Conservation (phyloP, 371 early-diverging fungal species). For the Parasitella parasitica region DNA sequence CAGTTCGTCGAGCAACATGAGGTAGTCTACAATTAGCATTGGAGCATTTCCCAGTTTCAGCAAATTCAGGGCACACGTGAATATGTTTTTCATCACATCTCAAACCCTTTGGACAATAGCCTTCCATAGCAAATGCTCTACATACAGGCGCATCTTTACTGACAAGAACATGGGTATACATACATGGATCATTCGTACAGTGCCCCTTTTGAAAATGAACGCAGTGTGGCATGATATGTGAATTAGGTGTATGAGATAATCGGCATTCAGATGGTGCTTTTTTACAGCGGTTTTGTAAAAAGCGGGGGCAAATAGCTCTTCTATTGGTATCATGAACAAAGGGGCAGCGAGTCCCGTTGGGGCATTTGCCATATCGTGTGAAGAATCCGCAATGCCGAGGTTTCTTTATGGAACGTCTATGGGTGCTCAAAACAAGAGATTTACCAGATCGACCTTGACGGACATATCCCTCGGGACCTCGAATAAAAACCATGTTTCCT, state of each 20-base stretch:
- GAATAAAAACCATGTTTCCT: conserved; percentile 43
- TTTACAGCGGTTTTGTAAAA: conserved; percentile 45
- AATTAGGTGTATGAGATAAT: conserved; percentile 51
- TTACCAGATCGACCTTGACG: conserved; percentile 35
- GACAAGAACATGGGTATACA: conserved; percentile 53
- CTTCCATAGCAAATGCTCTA: conserved; percentile 56
- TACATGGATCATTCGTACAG: conserved; percentile 49
- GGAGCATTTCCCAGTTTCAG: conserved; percentile 53
- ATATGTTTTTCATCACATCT: conserved; percentile 55
- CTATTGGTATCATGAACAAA: conserved; percentile 52
- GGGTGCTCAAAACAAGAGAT: conserved; percentile 31
- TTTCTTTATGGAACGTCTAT: conserved; percentile 12
- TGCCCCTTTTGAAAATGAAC: conserved; percentile 53
- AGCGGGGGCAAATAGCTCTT: conserved; percentile 57
- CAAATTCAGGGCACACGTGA: conserved; percentile 62
- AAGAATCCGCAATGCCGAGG: conserved; percentile 35
- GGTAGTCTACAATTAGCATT: conserved; percentile 59
- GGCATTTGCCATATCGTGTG: conserved; percentile 43
- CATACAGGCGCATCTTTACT: conserved; percentile 57
- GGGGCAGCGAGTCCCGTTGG: conserved; percentile 35
- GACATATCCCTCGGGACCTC: conserved; percentile 44
- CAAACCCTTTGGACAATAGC: conserved; percentile 54
- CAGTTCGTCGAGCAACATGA: conserved; percentile 46
- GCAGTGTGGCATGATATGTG: conserved; percentile 55
- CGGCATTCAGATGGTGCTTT: conserved; percentile 36